phyloP scores from a whole-genome alignment of 2,329 filamentous ascomycete species.

The Hortaea sp. region DNA sequence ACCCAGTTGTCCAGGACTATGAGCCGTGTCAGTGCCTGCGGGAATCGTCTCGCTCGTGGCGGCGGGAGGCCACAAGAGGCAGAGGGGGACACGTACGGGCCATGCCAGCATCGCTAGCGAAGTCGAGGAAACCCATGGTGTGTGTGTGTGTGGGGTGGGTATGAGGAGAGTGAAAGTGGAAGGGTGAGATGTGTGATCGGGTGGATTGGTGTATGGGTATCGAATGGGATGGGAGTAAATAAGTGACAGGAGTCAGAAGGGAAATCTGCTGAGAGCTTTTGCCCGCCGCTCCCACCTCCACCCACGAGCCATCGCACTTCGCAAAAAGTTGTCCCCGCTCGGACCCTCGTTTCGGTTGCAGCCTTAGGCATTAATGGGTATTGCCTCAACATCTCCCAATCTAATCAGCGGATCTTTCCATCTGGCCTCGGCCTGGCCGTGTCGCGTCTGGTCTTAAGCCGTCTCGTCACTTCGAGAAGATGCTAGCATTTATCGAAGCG shows the following conservation, averaged over 20 bases:
- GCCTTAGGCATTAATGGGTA: no score
- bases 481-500: not conserved
- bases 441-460: not conserved
- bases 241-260: no score
- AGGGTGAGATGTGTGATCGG: not conserved
- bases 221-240: no score
- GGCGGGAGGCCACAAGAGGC: no score
- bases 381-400: no score
- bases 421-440: not conserved
- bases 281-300: no score
- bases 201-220: no score
- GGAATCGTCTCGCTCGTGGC: not conserved
- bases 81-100: constrained; percentile 37
- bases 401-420: no score
- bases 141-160: not conserved
- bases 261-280: no score
- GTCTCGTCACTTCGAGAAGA: not conserved
- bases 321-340: no score
- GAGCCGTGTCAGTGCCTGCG: not conserved
- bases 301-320: no score
- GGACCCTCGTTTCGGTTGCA: no score
- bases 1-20: constrained; percentile 63
- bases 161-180: not conserved
- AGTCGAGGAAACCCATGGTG: constrained; percentile 61
- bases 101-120: constrained; percentile 56